Percentiles rank a stretch among this genome's conserved stretches.
Evolutionary conservation across 2,329 filamentous ascomycete species (phyloP).

Genomic region (Fusarium redolens): DNA sequence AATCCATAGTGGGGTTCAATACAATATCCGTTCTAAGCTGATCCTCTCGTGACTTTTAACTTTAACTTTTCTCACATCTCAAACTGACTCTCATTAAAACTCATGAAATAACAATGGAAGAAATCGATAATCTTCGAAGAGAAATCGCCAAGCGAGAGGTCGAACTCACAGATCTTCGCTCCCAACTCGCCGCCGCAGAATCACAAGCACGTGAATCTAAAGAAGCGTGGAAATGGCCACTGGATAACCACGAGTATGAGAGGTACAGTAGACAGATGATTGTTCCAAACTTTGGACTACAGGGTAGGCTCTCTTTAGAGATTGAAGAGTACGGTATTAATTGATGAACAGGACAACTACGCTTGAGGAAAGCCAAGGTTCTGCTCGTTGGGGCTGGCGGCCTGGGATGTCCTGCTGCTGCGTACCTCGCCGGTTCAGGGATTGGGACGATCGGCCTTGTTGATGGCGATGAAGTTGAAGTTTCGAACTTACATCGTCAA

Average conservation of each 20-base stretch:
- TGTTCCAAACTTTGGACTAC: constrained; percentile 81
- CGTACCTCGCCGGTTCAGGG: constrained; percentile 92
- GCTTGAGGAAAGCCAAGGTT: constrained; percentile 75
- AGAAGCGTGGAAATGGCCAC: constrained; percentile 70
- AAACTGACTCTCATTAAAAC: too few species aligned
- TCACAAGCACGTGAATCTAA: constrained; percentile 30
- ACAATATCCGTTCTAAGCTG: background rate
- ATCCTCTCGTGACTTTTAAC: constrained; percentile 3
- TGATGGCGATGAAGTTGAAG: constrained; percentile 89
- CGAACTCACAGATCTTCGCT: constrained; percentile 59
- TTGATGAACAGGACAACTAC: constrained; percentile 73
- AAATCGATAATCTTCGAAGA: constrained; percentile 54
- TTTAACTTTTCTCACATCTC: background rate
- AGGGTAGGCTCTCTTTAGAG: constrained; percentile 60
- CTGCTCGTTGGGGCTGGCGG: constrained; percentile 90
- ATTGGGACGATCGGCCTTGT: constrained; percentile 85
- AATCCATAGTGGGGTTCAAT: constrained; percentile 12
- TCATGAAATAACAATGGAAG: constrained; percentile 47
- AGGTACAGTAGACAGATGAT: constrained; percentile 94
- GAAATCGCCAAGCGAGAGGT: constrained; percentile 62
- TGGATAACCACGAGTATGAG: constrained; percentile 79
- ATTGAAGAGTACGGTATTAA: background rate
- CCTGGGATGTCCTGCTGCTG: constrained; percentile 88
- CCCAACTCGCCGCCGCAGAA: constrained; percentile 58
- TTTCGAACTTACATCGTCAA: constrained; percentile 93